Percentiles rank a stretch among this genome's conserved stretches.
phyloP scores from a whole-genome alignment of 108 stramenopile genomes.

The Cyclostephanos tholiformis region DNA sequence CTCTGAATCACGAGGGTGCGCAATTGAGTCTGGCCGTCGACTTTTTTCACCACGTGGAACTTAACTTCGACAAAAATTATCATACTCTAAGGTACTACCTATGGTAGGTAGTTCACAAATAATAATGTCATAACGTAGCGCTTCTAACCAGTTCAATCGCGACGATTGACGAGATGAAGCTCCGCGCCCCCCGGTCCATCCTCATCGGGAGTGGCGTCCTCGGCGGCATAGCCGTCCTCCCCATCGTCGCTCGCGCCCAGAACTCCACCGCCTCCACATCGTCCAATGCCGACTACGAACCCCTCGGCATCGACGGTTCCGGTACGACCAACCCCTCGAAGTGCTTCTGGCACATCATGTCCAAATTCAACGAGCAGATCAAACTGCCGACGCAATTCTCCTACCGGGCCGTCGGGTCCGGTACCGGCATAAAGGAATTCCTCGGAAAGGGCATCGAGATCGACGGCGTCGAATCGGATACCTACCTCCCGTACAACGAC shows the following conservation, averaged over 20 bases:
- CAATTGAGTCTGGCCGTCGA: too few relatives aligned
- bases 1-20: too few relatives aligned
- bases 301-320: constrained; percentile 64
- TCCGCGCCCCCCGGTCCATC: neutral
- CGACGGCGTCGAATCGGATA: constrained; percentile 20
- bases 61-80: too few relatives aligned
- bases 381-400: constrained; percentile 71
- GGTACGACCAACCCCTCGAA: constrained; percentile 91
- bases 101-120: too few relatives aligned
- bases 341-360: constrained; percentile 84
- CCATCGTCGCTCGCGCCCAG: neutral
- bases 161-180: neutral
- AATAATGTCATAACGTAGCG: too few relatives aligned
- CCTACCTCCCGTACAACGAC: constrained; percentile 50
- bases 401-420: constrained; percentile 88
- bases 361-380: constrained; percentile 59
- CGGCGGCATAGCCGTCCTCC: neutral
- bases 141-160: too few relatives aligned
- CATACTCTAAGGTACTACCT: too few relatives aligned
- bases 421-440: constrained; percentile 78
- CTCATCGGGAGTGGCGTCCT: neutral
- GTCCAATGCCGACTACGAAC: neutral
- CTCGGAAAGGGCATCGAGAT: constrained; percentile 53
- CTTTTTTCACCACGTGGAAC: too few relatives aligned
- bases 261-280: neutral